Percentiles rank a stretch among this genome's conserved stretches.
Conservation (phyloP, 129 eudicot species). For the Deinandra increscens region DNA sequence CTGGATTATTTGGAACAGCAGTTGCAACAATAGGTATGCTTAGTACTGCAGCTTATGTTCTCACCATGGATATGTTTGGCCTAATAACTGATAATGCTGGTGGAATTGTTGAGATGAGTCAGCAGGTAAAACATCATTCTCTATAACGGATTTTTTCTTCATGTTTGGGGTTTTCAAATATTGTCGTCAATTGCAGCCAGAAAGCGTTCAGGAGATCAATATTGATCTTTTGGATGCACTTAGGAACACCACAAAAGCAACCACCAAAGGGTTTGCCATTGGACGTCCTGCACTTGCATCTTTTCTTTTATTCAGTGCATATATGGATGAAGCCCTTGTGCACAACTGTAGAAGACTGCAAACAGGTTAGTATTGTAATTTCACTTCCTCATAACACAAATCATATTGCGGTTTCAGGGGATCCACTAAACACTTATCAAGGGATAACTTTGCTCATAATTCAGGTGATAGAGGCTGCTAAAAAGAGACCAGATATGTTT, state of each 20-base stretch:
- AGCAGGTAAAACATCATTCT: conserved; percentile 53
- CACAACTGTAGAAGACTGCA: no score
- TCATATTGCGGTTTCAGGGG: no score
- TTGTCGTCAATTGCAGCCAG: conserved; percentile 79
- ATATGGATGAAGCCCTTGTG: conserved; percentile 99
- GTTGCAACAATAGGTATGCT: conserved; percentile 99
- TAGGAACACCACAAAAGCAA: conserved; percentile 98
- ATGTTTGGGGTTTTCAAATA: neutral
- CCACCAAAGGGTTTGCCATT: conserved; percentile 97
- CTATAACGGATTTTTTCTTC: neutral
- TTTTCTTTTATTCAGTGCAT: conserved; percentile 92
- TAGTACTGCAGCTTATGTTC: conserved; percentile 95
- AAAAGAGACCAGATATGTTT: no score
- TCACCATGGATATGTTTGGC: conserved; percentile 99
- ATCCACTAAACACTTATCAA: no score
- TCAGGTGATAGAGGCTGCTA: no score
- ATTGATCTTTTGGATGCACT: conserved; percentile 97
- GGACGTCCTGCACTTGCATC: conserved; percentile 99
- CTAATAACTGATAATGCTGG: conserved; percentile 99
- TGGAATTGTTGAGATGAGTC: conserved; percentile 99
- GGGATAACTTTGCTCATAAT: no score
- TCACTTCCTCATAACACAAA: no score
- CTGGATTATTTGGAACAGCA: conserved; percentile 98
- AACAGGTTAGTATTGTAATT: no score
- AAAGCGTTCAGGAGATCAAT: conserved; percentile 89